Conservation (phyloP, 345 rosid species). For the Gossypium rotundifolium region DNA sequence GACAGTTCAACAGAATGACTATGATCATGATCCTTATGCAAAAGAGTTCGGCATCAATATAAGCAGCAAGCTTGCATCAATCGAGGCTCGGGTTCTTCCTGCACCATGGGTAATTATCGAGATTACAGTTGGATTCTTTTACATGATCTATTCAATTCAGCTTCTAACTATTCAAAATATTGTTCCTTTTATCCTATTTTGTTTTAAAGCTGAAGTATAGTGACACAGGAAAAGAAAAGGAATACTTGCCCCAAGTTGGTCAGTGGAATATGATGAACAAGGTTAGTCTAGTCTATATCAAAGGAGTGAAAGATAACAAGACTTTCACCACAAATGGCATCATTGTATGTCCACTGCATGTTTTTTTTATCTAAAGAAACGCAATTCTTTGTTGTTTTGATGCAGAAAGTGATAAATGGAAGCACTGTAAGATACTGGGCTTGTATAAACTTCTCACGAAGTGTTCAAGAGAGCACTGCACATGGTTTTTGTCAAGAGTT, state of each 20-base stretch:
- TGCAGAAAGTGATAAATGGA: conserved; percentile 44
- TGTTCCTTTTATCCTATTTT: not conserved
- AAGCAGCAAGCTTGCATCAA: conserved; percentile 24
- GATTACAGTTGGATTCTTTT: too few relatives aligned
- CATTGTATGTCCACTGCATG: not conserved
- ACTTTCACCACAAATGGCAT: not conserved
- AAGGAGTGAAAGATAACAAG: not conserved
- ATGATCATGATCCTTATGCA: conserved; percentile 27
- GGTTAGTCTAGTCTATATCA: conserved; percentile 18
- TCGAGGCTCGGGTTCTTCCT: conserved; percentile 40
- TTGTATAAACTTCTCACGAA: conserved; percentile 38
- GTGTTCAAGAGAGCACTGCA: conserved; percentile 28
- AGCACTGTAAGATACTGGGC: conserved; percentile 34
- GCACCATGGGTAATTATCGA: conserved; percentile 33
- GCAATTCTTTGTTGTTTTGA: not conserved
- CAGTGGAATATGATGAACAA: conserved; percentile 51
- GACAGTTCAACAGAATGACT: conserved; percentile 27
- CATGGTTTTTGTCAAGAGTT: conserved; percentile 29
- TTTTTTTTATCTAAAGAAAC: not conserved
- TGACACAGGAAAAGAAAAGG: conserved; percentile 35
- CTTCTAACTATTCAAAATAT: not conserved
- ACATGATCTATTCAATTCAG: not conserved
- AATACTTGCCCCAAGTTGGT: conserved; percentile 36
- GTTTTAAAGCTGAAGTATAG: conserved; percentile 31
- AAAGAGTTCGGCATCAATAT: conserved; percentile 37